These are phyloP conservation scores for Capsicum baccatum DNA, from an alignment of 257 asterid genomes.

Conservation along the genomic window DNA sequence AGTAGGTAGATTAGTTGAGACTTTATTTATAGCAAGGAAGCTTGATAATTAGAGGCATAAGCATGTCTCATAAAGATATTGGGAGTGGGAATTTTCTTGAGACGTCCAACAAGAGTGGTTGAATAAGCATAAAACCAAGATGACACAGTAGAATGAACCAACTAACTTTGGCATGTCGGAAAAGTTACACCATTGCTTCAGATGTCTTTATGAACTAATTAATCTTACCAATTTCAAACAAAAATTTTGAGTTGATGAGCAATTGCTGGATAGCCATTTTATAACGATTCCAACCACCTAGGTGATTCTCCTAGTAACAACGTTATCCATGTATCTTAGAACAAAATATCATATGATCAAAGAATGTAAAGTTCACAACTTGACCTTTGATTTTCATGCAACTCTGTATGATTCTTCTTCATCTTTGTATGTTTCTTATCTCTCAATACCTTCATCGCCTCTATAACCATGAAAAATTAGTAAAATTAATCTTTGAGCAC, in stretches of 20 bases:
- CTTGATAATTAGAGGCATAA: slow-evolving; percentile 10
- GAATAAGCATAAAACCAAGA: slow-evolving; percentile 21
- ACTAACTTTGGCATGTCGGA: neutral
- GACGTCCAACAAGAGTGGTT: neutral
- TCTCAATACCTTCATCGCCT: slow-evolving; percentile 80
- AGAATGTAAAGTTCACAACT: slow-evolving; percentile 29
- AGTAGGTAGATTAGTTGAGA: slow-evolving; percentile 8
- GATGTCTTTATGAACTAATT: slow-evolving; percentile 11
- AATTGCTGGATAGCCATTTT: neutral
- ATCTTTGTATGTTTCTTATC: slow-evolving; percentile 81
- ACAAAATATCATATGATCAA: neutral
- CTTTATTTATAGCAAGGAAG: neutral
- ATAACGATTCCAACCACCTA: neutral
- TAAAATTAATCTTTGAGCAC: neutral
- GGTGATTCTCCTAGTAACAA: neutral
- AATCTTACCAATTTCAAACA: slow-evolving; percentile 18
- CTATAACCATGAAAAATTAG: slow-evolving; percentile 42
- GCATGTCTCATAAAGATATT: neutral
- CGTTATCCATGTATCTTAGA: neutral
- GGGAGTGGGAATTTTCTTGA: neutral
- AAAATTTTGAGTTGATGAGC: neutral
- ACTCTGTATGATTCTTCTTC: slow-evolving; percentile 49
- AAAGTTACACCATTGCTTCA: slow-evolving; percentile 15
- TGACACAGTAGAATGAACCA: slow-evolving; percentile 8
- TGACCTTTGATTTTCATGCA: slow-evolving; percentile 47